Percentiles rank a stretch among this genome's conserved stretches.
Evolutionary conservation across 2,329 filamentous ascomycete species (phyloP).

Genomic region (Calonectria leucothoes): DNA sequence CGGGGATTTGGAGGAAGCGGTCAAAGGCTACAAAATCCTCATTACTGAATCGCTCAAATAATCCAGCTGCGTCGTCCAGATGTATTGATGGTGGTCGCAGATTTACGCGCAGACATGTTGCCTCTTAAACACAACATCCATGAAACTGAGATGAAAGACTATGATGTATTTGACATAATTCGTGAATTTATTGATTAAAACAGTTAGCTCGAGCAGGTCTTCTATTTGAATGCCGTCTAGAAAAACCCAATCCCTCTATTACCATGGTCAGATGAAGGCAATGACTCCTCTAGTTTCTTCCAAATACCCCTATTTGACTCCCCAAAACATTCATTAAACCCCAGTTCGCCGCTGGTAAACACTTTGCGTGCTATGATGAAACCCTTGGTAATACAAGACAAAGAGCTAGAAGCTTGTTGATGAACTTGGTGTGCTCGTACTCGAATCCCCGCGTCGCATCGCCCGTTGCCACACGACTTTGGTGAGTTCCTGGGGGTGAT

Average conservation of each 20-base stretch:
- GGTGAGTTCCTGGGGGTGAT: not conserved
- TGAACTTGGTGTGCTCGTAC: not conserved
- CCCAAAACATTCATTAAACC: not conserved
- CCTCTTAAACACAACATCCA: fast-evolving
- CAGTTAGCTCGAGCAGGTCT: not conserved
- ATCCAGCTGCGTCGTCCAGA: not conserved
- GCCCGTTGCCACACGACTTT: not conserved
- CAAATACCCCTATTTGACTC: not conserved
- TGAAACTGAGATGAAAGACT: no score
- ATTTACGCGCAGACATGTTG: no score
- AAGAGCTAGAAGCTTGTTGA: not conserved
- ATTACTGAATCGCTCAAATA: conserved; percentile 61
- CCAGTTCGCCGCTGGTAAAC: not conserved
- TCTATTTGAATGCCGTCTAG: no score
- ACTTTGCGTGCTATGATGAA: not conserved
- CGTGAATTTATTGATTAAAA: not conserved
- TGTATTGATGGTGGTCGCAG: no score
- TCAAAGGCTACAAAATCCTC: conserved; percentile 78
- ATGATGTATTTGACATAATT: not conserved
- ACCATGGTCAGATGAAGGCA: not conserved
- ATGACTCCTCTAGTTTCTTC: no score
- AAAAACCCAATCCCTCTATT: not conserved
- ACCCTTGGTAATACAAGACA: not conserved
- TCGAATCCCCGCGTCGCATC: not conserved
- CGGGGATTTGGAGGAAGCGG: conserved; percentile 77